Conservation (phyloP, 176 grass and related monocot genomes). For the Miscanthus lutarioriparius region DNA sequence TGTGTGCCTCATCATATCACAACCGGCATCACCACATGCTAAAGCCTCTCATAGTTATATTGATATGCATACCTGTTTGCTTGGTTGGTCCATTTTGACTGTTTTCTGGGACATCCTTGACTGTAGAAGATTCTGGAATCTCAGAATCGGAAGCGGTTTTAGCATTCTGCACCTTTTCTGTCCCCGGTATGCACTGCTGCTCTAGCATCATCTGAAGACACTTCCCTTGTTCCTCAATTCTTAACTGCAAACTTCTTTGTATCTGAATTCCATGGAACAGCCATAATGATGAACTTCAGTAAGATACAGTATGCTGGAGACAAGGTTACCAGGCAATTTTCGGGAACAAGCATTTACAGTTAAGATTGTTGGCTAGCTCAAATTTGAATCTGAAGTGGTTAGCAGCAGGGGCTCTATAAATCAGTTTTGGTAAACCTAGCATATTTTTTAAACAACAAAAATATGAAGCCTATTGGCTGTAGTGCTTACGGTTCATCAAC, state of each 20-base stretch:
- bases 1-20: neutral
- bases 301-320: neutral
- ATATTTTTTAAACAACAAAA: neutral
- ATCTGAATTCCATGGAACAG: slow-evolving; percentile 39
- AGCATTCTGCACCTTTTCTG: slow-evolving; percentile 41
- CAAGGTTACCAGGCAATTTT: neutral
- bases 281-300: neutral
- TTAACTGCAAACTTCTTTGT: slow-evolving; percentile 81
- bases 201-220: slow-evolving; percentile 85
- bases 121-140: slow-evolving; percentile 30
- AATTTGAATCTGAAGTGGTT: neutral
- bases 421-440: neutral
- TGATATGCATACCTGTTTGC: slow-evolving; percentile 29
- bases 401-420: neutral
- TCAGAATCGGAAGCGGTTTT: slow-evolving; percentile 46
- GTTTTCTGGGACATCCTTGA: slow-evolving; percentile 33
- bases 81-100: slow-evolving; percentile 42
- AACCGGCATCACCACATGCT: neutral
- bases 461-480: neutral
- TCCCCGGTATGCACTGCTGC: slow-evolving; percentile 55
- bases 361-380: neutral
- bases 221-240: slow-evolving; percentile 89
- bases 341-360: neutral
- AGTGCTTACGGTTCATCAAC: neutral
- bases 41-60: neutral